Base-by-base conservation (phyloP, 2,329 filamentous ascomycete genomes). In the Falciphora oryzae region DNA sequence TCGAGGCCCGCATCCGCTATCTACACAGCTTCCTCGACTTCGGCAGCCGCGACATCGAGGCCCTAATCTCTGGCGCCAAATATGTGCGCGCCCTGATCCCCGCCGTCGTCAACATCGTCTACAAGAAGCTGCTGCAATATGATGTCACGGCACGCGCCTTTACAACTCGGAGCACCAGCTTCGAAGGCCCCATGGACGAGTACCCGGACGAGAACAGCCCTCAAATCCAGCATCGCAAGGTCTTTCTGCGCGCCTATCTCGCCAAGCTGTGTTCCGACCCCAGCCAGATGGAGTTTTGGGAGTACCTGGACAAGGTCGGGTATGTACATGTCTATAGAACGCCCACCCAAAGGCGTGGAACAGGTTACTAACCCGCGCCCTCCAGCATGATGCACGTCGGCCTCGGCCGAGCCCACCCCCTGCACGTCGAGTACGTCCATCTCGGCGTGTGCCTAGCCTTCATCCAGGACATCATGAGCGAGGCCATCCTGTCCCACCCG, bases 41-140 rank as follows among this genome's bases (percentile, higher is more conserved):
- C 72, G 87, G 84, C 70, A 84, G 85, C 66, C 81, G 89, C 67
- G 90, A 93, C 71, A 86, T 92, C 65, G 88, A 90, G 68, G 89
- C 89, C 56, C 82, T 93, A 53, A 81, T 85, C 18, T 80, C 81
- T 3, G 90, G 89, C 67, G 81, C 85, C 66, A 92, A 92, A 74
- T 92, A 92, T 77, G 89, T 93, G 78, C 90, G 89, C 71, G 86
- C 88, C n/a, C 83, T 94, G 38, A 92, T 94, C 68, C 92, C 92
- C 1, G 88, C 90, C 59, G 84, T 95, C 28, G 90, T 94, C 71
- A 92, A 93, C 76, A 90, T 93, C 66, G 89, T 94, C 44, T 95
- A 94, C 79, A 87, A 88, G 72, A 94, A 94, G 73, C 83, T 95
- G 0, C 80, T 94, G 14, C 85, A 88, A 71, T 91, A 91, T 76